These are phyloP conservation scores for Helicocarpus griseus DNA, from an alignment of 2,329 filamentous ascomycete species.

Conservation along the genomic window DNA sequence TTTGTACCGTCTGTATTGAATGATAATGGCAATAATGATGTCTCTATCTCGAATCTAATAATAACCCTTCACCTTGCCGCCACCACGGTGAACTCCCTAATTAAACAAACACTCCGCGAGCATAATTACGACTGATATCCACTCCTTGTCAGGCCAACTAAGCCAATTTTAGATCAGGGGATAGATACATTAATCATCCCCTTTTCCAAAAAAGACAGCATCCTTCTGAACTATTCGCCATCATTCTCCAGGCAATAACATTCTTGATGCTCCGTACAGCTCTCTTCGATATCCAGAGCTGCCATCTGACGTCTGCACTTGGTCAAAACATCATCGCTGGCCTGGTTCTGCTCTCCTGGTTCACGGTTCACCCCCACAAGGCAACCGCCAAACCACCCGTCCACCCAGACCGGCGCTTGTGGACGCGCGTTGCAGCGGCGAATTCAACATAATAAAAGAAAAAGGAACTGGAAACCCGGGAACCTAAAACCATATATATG, in stretches of 20 bases:
- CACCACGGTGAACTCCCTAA: too few relatives aligned
- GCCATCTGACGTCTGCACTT: not conserved
- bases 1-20: too few relatives aligned
- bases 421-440: constrained; percentile 3
- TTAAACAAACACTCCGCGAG: too few relatives aligned
- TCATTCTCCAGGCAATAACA: not conserved
- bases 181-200: too few relatives aligned
- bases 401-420: not conserved
- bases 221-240: not conserved
- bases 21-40: too few relatives aligned
- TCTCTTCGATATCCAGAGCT: not conserved
- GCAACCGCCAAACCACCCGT: constrained; percentile 4
- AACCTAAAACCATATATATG: too few relatives aligned
- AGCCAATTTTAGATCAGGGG: too few relatives aligned
- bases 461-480: not conserved
- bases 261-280: not conserved
- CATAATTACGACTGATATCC: too few relatives aligned
- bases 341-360: too few relatives aligned
- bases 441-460: not conserved
- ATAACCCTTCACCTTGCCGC: too few relatives aligned
- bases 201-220: not conserved
- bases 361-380: constrained; percentile 2
- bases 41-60: too few relatives aligned
- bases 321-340: too few relatives aligned
- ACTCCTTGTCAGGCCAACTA: not conserved